These are phyloP conservation scores for Amniculicola lignicola DNA, from an alignment of 495 filamentous ascomycete species.

Conservation along the genomic window DNA sequence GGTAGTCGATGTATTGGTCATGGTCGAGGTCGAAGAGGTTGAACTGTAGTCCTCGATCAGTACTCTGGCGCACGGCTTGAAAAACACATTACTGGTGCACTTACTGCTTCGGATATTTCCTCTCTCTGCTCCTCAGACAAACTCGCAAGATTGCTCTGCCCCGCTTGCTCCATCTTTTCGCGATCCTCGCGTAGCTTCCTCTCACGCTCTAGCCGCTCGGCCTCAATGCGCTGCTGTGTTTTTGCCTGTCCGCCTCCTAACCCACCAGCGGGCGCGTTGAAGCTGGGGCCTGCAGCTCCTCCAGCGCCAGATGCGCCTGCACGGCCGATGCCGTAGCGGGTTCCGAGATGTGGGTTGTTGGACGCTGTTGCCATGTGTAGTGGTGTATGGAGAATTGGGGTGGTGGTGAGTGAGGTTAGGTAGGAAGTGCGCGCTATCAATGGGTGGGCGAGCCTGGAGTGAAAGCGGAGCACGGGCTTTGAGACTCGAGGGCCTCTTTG, in stretches of 20 bases:
- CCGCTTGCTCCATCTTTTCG: slow-evolving; percentile 41
- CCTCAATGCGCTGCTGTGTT: slow-evolving; percentile 40
- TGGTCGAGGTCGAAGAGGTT: slow-evolving; percentile 96
- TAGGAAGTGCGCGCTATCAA: background rate
- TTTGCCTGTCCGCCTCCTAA: slow-evolving; percentile 9
- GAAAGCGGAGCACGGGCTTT: background rate
- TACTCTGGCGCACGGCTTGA: too few species aligned
- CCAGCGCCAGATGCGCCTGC: slow-evolving; percentile 13
- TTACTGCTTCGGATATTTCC: slow-evolving; percentile 85
- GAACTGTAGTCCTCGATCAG: slow-evolving; percentile 57
- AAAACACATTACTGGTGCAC: too few species aligned
- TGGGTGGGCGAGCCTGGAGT: background rate
- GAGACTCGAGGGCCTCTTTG: background rate
- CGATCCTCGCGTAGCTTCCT: slow-evolving; percentile 42
- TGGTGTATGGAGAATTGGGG: background rate
- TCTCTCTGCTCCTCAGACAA: slow-evolving; percentile 83
- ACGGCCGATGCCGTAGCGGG: slow-evolving; percentile 28
- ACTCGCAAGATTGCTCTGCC: slow-evolving; percentile 40
- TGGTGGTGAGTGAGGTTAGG: background rate
- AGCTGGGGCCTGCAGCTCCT: slow-evolving; percentile 18
- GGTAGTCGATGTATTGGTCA: slow-evolving; percentile 90
- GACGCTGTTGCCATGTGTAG: slow-evolving; percentile 30
- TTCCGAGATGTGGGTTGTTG: slow-evolving; percentile 13
- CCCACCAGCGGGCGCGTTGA: slow-evolving; percentile 19
- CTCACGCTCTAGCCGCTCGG: slow-evolving; percentile 41